Evolutionary conservation across 352 stramenopile genomes (phyloP), one percentile per base, ranked within the genome.

Genomic region (Pythium apleroticum): DNA sequence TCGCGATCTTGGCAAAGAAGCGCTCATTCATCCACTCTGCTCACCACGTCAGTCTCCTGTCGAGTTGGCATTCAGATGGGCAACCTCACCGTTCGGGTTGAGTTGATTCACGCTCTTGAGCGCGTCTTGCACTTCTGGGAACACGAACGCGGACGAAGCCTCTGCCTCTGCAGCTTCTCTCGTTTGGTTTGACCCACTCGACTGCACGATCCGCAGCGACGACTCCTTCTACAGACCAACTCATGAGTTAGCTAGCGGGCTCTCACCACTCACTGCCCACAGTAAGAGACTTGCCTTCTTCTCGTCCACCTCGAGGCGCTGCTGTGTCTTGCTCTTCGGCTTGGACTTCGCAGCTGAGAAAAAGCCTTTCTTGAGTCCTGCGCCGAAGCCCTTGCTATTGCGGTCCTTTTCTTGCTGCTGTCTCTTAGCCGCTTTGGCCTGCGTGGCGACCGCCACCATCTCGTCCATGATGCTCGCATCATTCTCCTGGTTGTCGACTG

Each of bases 21-120:
- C 55, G 60, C 17, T 77, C 74, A 28, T 89, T 87, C 81, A 91
- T 90, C 85, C 85, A 94, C 20, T 89, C 85, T 91, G n/a, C 6
- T 45, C 30, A 45, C 5, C 4, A 27, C 30, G 17, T 22, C 30
- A 45, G 27, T 19, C 20, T 4, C 52, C 45, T 52, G 43, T 50
- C 15, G 10, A 11, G 15, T 22, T 22, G 37, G 37, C 4, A 3
- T 22, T 22, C 4, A 6, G 4, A 14, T 19, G 35, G 35, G n/a
- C n/a, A 41, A 41, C 27, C 56, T 24, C 48, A 93, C 80, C 78
- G 63, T 91, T 89, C 2, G 80, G 71, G 33, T 91, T 74, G 28
- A 90, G 71, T 53, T 89, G 73, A 33, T 81, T 71, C 70, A 89
- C 76, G 56, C 71, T 76, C 61, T 78, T 72, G 52, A 91, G 73